A percentile compares a stretch with the other conserved stretches of the same genome.
These are phyloP conservation scores for Vigna nakashimae DNA, from an alignment of 306 rosid genomes.

Conservation along the genomic window DNA sequence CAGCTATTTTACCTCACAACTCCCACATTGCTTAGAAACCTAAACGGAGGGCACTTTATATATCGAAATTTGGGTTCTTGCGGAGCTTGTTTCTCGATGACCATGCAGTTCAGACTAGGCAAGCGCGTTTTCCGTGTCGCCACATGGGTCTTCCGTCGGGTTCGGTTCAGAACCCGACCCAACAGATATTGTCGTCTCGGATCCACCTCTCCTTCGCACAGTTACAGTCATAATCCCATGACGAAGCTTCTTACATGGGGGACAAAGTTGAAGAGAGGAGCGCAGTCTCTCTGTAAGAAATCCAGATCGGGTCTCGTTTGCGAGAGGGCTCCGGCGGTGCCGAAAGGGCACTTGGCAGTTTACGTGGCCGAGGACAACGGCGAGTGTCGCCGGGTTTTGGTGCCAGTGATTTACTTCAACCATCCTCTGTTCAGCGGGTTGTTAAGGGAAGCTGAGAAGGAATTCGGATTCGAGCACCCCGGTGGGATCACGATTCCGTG, in stretches of 20 bases:
- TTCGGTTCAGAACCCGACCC: constrained; percentile 44
- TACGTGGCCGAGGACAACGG: constrained; percentile 86
- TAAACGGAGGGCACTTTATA: neutral
- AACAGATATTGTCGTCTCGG: constrained; percentile 24
- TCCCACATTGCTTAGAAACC: neutral
- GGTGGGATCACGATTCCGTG: constrained; percentile 95
- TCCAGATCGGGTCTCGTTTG: constrained; percentile 44
- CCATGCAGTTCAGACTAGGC: constrained; percentile 70
- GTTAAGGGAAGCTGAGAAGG: constrained; percentile 72
- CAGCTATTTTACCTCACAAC: neutral
- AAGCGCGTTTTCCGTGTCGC: constrained; percentile 57
- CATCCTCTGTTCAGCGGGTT: constrained; percentile 85
- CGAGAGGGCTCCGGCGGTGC: constrained; percentile 49
- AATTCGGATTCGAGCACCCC: constrained; percentile 76
- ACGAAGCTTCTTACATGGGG: constrained; percentile 69
- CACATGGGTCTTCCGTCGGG: constrained; percentile 52
- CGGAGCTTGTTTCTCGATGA: neutral
- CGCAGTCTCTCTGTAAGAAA: constrained; percentile 57
- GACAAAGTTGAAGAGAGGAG: constrained; percentile 55
- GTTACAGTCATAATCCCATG: constrained; percentile 24
- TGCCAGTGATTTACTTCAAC: constrained; percentile 89
- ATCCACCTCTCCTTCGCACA: constrained; percentile 1
- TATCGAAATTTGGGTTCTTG: no score
- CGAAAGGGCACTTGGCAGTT: constrained; percentile 88
- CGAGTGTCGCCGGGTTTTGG: constrained; percentile 74